Base-by-base conservation (phyloP, 306 rosid genomes). In the Medicago ruthenica region DNA sequence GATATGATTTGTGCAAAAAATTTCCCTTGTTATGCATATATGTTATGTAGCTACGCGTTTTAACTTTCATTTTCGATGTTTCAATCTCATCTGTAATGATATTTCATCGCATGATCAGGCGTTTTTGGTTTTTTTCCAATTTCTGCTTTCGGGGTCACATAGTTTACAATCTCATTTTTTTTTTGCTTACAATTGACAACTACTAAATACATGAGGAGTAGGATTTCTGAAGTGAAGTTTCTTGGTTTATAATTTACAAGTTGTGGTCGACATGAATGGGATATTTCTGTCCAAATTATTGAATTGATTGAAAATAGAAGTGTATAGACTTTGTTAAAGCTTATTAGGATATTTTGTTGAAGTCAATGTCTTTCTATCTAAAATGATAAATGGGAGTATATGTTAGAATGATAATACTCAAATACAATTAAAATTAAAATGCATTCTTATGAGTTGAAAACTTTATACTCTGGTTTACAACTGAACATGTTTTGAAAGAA, bases 221-320 rank as follows among this genome's bases (percentile, higher is more conserved):
- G 45, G 65, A 55, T 14, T 72, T 41, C 51, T 14, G 58, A 67
- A 77, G 41, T 53, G 51, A 79, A 54, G 21, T 79, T 42, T 73
- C 20, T 39, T 54, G 41, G 17, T 73, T 55, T 37, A 60, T 42
- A 3, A 34, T 65, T 79, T 75, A 22, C 37, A 47, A 58, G 65
- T 15, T 78, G n/a, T 74, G n/a, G 31, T 54, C 61, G 63, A 48
- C 42, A 20, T 18, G n/a, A 60, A 39, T 68, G 16, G 3, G 17
- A 44, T 20, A 42, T 55, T 51, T 27, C 3, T 36, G 7, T 36
- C 4, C 22, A n/a, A 40, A 22, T 67, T 15, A 36, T 68, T 16
- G 9, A 80, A 22, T 80, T 15, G 8, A 44, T 66, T 73, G 70
- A 73, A 65, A 68, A 65, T n/a, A n/a, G n/a, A n/a, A n/a, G n/a